Conservation (phyloP, 495 filamentous ascomycete genomes). For the Lentithecium fluviatile region DNA sequence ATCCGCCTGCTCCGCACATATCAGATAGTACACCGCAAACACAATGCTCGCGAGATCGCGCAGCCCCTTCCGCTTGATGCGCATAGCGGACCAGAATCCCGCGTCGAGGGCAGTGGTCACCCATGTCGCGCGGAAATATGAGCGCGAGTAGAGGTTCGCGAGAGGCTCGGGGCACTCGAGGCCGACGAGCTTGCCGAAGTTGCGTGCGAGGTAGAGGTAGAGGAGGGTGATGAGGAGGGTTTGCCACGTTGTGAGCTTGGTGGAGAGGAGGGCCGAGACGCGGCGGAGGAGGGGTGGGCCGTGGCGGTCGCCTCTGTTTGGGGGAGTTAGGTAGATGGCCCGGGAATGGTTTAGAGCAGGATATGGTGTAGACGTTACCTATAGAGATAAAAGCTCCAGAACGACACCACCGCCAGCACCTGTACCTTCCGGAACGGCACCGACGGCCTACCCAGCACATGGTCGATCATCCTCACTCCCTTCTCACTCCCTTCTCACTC, state of each 20-base stretch:
- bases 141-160: slow-evolving; percentile 86
- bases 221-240: slow-evolving; percentile 82
- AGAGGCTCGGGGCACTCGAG: slow-evolving; percentile 92
- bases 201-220: slow-evolving; percentile 86
- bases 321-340: slow-evolving; percentile 26
- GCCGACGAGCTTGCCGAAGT: slow-evolving; percentile 87
- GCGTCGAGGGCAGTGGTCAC: slow-evolving; percentile 91
- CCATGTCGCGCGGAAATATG: slow-evolving; percentile 99
- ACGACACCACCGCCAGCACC: slow-evolving; percentile 82
- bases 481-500: neutral
- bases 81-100: slow-evolving; percentile 98
- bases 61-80: slow-evolving; percentile 75
- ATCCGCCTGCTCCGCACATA: slow-evolving; percentile 90
- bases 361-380: slow-evolving; percentile 51
- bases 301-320: slow-evolving; percentile 73
- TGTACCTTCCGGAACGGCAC: slow-evolving; percentile 89
- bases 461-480: slow-evolving; percentile 56
- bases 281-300: slow-evolving; percentile 75
- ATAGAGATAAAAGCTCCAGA: slow-evolving; percentile 84
- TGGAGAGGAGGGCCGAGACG: slow-evolving; percentile 67
- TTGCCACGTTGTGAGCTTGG: slow-evolving; percentile 80
- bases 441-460: slow-evolving; percentile 88
- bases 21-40: slow-evolving; percentile 84
- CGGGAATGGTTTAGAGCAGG: neutral
- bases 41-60: slow-evolving; percentile 77